Base-by-base conservation (phyloP, 2,329 filamentous ascomycete species). In the Aspergillus ibericus region DNA sequence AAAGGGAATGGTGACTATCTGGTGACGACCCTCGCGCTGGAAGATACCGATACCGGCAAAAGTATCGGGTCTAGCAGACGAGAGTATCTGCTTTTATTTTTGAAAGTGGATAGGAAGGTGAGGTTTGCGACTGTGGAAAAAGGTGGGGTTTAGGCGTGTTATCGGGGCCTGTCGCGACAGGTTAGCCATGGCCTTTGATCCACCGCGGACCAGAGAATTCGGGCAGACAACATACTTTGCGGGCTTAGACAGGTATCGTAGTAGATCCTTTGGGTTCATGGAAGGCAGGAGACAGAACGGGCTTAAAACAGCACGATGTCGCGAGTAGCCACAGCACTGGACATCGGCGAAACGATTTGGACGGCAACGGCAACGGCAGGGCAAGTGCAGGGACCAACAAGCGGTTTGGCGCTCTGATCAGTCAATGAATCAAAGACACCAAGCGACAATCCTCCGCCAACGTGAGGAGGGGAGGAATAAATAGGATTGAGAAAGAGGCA, bases 231-330 rank as follows among this genome's bases (percentile, higher is more conserved):
- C 90, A 75, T 81, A 96, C 92, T 96, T 96, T 78, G 91, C 91
- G 75, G 92, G 92, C 84, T 95, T 95, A 76, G 91, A 96, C 71
- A 96, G 87, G 82, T 96, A 95, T 81, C 92, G 90, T 75, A 96
- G 86, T 74, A 96, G 87, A 80, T 96, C 91, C 81, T 88, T 90
- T 78, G 85, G 88, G 89, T 87, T 93, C 92, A 96, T 96, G 88
- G 87, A 91, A 86, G 78, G 81, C 71, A 60, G 59, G 62, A 60
- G 64, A 62, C 62, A 69, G 65, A 65, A 68, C 69, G 67, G 64
- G 64, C 66, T 72, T 66, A 76, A 51, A 71, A 60, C 60, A 72
- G 68, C 68, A 65, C 65, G 69, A 69, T 63, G 67, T 68, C 71
- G 71, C 68, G 60, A 64, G 65, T 67, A 59, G 68, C 73, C 64